A percentile compares a stretch with the other conserved stretches of the same genome.
Evolutionary conservation across 2,329 filamentous ascomycete species (phyloP).

Genomic region (Plectosphaerella plurivora): DNA sequence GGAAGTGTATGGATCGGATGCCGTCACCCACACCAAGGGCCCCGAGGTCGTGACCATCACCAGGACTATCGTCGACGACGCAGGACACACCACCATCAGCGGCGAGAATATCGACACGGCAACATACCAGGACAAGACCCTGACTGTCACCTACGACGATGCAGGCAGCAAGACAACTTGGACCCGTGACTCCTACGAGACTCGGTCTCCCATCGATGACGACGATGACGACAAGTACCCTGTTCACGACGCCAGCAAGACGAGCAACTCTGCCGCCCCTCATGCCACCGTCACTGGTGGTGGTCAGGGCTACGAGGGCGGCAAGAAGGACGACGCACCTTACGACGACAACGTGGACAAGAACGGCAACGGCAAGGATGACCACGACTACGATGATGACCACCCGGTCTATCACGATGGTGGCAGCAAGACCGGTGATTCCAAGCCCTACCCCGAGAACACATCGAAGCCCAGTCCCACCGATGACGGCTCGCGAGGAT

Average conservation of each 20-base stretch:
- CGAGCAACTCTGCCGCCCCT: too few species aligned
- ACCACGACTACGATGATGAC: background rate
- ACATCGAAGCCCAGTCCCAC: background rate
- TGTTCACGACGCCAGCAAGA: too few species aligned
- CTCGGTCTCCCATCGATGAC: background rate
- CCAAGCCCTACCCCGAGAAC: background rate
- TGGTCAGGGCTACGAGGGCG: background rate
- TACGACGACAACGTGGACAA: background rate
- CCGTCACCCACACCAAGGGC: background rate
- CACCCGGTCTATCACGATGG: background rate
- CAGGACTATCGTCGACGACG: constrained; percentile 16
- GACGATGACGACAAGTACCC: background rate
- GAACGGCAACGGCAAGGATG: background rate
- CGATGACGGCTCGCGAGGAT: background rate
- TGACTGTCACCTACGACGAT: constrained; percentile 7
- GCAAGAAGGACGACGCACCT: background rate
- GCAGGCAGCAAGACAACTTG: background rate
- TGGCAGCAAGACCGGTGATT: background rate
- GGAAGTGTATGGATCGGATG: background rate
- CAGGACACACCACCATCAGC: constrained; percentile 12
- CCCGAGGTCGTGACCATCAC: constrained; percentile 7
- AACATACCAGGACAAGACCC: constrained; percentile 5
- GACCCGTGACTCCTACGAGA: background rate
- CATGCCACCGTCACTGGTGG: background rate
- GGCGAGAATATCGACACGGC: too few species aligned